Evolutionary conservation across 345 rosid species (phyloP), one percentile per base, ranked within the genome.

Genomic region (Acer saccharum): DNA sequence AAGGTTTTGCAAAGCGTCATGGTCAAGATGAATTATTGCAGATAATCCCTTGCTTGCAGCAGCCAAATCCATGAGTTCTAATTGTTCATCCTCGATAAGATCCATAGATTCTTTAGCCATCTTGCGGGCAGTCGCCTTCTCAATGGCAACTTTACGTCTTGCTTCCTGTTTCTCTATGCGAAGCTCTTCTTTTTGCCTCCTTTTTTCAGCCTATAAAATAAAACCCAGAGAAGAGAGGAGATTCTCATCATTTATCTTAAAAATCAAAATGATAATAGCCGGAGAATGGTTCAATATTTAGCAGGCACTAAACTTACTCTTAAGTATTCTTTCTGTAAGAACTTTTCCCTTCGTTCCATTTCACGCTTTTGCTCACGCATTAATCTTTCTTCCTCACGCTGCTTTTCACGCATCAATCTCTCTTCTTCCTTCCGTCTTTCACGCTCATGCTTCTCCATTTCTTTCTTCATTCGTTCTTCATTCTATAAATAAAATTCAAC

Each of bases 101-200:
- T 94, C 99, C 97, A 93, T 89, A 66, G 99, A 90, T 79, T 97
- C 99, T 80, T 92, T 97, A 69, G 99, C 99, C 85, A 94, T 89
- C 82, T 85, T 93, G 71, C 98, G 95, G 55, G 99, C 98, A 83
- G 98, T 91, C 70, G 99, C 99, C 85, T 87, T 97, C 91, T 97
- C 98, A 82, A 91, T 78, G 41, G 99, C 99, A 86, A 91, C 80
- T 83, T 89, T 93, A 68, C 91, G 98, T 81, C 86, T 93, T 84
- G 87, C 88, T 71, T 87, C 98, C 71, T 94, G 98, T 87, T 76
- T 94, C 88, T 94, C 99, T 68, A 86, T 90, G 48, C 94, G 95
- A 69, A 85, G 89, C 81, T 97, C 99, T 74, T 97, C 99, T 77
- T 88, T 97, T 80, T 89, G 97, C 82, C 87, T 91, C 86, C 68